Base-by-base conservation (phyloP, 192 early-diverging fungal species). In the Entomortierella chlamydospora region DNA sequence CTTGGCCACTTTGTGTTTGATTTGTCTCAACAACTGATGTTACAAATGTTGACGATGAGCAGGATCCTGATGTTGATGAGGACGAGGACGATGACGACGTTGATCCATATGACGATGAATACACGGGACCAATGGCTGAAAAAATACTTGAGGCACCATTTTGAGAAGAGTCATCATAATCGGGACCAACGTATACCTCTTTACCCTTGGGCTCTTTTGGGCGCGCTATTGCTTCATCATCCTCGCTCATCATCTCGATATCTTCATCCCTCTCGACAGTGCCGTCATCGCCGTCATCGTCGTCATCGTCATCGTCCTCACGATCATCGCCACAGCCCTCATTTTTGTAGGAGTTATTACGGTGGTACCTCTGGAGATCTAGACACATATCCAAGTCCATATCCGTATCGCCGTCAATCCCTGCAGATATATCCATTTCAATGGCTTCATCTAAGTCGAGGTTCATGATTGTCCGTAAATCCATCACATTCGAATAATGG, bases 391-490 rank as follows among this genome's bases (percentile, higher is more conserved):
- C 68, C 28, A 79, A 25, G 28, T 52, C 49, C 62, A 79, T 79
- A 28, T 79, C 76, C 12, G 64, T 68, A 41, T 49, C 63, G 5
- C 65, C 62, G 31, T 65, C 68, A 49, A 70, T 8, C 4, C 23
- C 25, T 29, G 62, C 49, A 1, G 64, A 74, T 18, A 67, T 18
- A 49, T 74, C 72, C 58, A 62, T 74, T n/a, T 71, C 69, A 26
- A 71, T 42, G 23, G 60, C 64, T 43, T 74, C 64, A 29, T 79
- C 76, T 12, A 79, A 23, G 39, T 79, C 76, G 12, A 79, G 51
- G 51, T 79, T 79, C 76, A 79, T 70, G 34, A 79, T 79, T 23
- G 76, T 79, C 34, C 68, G 23, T 20, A 79, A 68, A 43, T 70
- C 76, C 76, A 79, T 79, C 15, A 51, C 76, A 33, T 66, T 65